phyloP scores from a whole-genome alignment of 1,284 basidiomycete genomes.

The Cystobasidium pallidum region DNA sequence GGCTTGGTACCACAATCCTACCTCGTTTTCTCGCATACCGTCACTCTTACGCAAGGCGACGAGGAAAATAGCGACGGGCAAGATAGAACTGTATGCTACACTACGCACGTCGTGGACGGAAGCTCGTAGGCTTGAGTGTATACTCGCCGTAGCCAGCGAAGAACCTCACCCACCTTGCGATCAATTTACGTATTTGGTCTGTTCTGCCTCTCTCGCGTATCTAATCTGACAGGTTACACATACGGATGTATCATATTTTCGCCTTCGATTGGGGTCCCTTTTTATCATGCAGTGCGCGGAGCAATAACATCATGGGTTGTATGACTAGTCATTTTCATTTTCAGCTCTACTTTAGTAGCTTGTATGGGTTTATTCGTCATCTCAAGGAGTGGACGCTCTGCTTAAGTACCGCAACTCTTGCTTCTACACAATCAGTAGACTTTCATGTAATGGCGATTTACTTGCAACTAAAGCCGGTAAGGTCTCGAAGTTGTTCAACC shows the following conservation, averaged over 20 bases:
- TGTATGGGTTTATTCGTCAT: background rate
- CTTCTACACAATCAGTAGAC: too few species aligned
- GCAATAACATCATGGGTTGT: too few species aligned
- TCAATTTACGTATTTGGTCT: too few species aligned
- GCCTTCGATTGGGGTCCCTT: background rate
- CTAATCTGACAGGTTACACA: background rate
- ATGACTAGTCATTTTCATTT: too few species aligned
- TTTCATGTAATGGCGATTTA: too few species aligned
- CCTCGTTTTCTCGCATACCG: slow-evolving; percentile 17
- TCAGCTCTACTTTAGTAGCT: background rate
- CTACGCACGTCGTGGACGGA: background rate
- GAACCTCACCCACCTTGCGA: too few species aligned
- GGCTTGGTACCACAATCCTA: slow-evolving; percentile 45
- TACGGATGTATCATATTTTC: slow-evolving; percentile 1
- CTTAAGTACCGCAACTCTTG: too few species aligned
- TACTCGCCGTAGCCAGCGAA: too few species aligned
- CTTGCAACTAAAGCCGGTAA: too few species aligned
- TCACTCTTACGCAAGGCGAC: background rate
- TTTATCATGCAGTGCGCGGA: background rate
- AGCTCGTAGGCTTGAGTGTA: background rate
- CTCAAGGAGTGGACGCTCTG: background rate
- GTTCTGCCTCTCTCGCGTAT: too few species aligned
- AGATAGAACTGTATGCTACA: slow-evolving; percentile 8
- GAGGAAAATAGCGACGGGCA: background rate
- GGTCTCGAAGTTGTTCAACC: too few species aligned